Percentiles rank a stretch among this genome's conserved stretches.
phyloP scores from a whole-genome alignment of 139 green algal genomes.

The Monoraphidium neglectum region DNA sequence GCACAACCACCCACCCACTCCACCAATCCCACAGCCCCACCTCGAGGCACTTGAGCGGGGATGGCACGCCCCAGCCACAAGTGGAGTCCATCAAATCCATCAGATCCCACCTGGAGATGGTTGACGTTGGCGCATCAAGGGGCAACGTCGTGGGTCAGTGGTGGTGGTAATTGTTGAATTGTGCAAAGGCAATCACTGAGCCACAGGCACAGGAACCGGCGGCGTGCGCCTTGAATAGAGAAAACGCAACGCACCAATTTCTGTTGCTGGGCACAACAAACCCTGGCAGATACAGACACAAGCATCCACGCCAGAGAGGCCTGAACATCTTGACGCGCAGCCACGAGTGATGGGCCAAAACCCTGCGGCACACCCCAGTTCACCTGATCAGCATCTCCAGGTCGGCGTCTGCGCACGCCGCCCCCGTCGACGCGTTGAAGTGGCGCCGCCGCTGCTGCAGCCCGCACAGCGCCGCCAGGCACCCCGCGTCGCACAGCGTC shows the following conservation, averaged over 20 bases:
- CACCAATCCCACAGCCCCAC: too few relatives aligned
- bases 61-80: slow-evolving; percentile 12
- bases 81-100: slow-evolving; percentile 21
- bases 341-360: not conserved
- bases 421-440: not conserved
- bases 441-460: slow-evolving; percentile 12
- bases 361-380: not conserved
- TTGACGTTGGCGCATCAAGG: too few relatives aligned
- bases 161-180: not conserved
- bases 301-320: slow-evolving; percentile 6
- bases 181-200: not conserved
- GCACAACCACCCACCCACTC: too few relatives aligned
- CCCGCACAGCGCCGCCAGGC: slow-evolving; percentile 26
- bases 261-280: too few relatives aligned
- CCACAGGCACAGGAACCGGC: too few relatives aligned
- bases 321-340: not conserved
- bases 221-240: too few relatives aligned
- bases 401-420: slow-evolving; percentile 8
- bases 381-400: slow-evolving; percentile 15
- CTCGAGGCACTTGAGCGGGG: not conserved
- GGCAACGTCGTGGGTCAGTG: too few relatives aligned
- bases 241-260: too few relatives aligned
- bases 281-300: too few relatives aligned
- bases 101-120: not conserved
- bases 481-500: slow-evolving; percentile 29